Evolutionary conservation across 106 monocot species (phyloP), one percentile per base, ranked within the genome.

Genomic region (Acanthochlamys bracteata): DNA sequence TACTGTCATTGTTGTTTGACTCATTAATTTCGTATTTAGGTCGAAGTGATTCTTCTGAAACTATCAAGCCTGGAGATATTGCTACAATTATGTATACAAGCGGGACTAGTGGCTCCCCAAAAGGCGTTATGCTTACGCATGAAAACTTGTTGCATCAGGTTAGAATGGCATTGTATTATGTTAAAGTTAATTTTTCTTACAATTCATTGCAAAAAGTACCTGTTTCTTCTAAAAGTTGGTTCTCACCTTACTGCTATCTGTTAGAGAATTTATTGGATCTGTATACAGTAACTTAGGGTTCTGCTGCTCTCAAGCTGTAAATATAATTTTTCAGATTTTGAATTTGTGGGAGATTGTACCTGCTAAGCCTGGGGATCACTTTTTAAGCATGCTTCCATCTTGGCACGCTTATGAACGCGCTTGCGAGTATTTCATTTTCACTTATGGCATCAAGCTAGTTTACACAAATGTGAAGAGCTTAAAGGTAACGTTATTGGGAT

Each of bases 391-490:
- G 69, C 84, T 96, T 71, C 95, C 95, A 67, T 67, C 95, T 59
- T 96, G 95, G 95, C 95, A 96, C 90, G 84, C 84, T 17, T 96
- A 96, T 79, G 90, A 96, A 60, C 90, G 95, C 64, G 76, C 90
- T 64, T 4, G 42, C 70, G 95, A 90, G 63, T 96, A 96, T 75
- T 90, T 88, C 64, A 79, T 67, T 42, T 82, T 96, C 47, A 80
- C 84, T 13, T 15, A 66, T 83, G 95, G 90, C 11, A 57, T 78
- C 22, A 72, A 96, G 71, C 95, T 84, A 84, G 80, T 90, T 60
- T 96, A 96, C 78, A 82, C 95, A 41, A 95, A 75, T 68, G 73
- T 90, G 46, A 84, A 76, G 60, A 90, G 69, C 20, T 71, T 90
- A 59, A 96, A 88, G 95, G 95, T 96, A 84, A 27, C n/a, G 7